Evolutionary conservation across 352 stramenopile genomes (phyloP), one percentile per base, ranked within the genome.

Genomic region (Phytophthora ramorum): DNA sequence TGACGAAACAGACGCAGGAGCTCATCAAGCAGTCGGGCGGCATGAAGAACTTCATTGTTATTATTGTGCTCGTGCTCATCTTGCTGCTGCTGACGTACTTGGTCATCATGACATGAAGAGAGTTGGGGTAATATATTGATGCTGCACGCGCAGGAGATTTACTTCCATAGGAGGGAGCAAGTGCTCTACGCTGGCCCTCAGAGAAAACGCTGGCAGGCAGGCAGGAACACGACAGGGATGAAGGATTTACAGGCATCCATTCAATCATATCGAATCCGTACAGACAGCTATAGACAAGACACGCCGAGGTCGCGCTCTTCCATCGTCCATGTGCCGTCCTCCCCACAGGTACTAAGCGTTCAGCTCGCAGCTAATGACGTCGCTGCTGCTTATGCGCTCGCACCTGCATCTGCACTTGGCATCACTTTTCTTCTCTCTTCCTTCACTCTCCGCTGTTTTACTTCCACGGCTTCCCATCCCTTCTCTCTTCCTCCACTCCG

Each of bases 1-100:
- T 95, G 41, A 93, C 87, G 24, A 93, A 93, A 76, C 90, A 93
- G 71, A 95, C 87, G 17, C 82, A 93, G 44, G 87, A 93, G 66
- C 81, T 95, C 20, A 93, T 95, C 61, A 87, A 92, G 34, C 85
- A 95, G 58, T 92, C 87, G 35, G 85, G 87, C 49, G 87, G 87
- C 56, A 85, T 95, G 79, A 90, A 92, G 72, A 95, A 92, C 58
- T 92, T 93, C 56, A 78, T 92, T 52, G 78, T 95, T 50, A 93
- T 95, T 78, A 92, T 95, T 69, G 87, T 91, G 72, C 76, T 95
- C 16, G 84, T 90, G 54, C 71, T 95, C 24, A 85, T 95, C 61
- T 64, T 95, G 69, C 75, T 95, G 45, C 71, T 95, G 58, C 79
- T 95, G 64, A 95, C 87, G 64, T 93, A 93, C 73, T 77, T 93